These are phyloP conservation scores for Xylaria bambusicola DNA, from an alignment of 495 filamentous ascomycete species.

Conservation along the genomic window DNA sequence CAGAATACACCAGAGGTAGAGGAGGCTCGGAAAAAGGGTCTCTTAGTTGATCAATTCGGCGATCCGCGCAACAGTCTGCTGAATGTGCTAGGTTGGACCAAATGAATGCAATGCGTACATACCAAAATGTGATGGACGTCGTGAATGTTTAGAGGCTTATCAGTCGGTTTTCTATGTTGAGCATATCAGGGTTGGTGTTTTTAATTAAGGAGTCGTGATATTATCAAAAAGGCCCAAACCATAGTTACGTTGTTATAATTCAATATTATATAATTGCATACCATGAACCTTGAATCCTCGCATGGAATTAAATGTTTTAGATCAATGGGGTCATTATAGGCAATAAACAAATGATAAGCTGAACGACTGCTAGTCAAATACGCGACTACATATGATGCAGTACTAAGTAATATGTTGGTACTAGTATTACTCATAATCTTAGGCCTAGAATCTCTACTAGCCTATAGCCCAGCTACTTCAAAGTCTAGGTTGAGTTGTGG, in stretches of 20 bases:
- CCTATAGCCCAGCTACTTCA: not conserved
- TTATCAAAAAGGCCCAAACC: not conserved
- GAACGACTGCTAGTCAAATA: too few species aligned
- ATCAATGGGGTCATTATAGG: too few species aligned
- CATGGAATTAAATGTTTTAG: too few species aligned
- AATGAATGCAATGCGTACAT: conserved; percentile 1
- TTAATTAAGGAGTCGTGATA: not conserved
- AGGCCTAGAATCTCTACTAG: not conserved
- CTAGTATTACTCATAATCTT: too few species aligned
- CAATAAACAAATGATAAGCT: too few species aligned
- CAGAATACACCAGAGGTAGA: conserved; percentile 43
- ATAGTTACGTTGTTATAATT: not conserved
- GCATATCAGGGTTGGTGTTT: conserved; percentile 9
- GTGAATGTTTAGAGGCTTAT: not conserved
- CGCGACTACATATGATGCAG: too few species aligned
- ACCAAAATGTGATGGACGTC: not conserved
- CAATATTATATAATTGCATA: too few species aligned
- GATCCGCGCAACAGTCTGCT: conserved; percentile 42
- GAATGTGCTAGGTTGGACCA: conserved; percentile 42
- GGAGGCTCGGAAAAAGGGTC: conserved; percentile 28
- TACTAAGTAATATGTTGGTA: not conserved
- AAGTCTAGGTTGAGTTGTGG: not conserved
- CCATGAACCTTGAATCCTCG: too few species aligned
- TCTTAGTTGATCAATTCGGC: conserved; percentile 37
- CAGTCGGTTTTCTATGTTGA: conserved; percentile 9